A percentile compares a stretch with the other conserved stretches of the same genome.
phyloP scores from a whole-genome alignment of 2,329 filamentous ascomycete species.

The Cyphellophora europaea region DNA sequence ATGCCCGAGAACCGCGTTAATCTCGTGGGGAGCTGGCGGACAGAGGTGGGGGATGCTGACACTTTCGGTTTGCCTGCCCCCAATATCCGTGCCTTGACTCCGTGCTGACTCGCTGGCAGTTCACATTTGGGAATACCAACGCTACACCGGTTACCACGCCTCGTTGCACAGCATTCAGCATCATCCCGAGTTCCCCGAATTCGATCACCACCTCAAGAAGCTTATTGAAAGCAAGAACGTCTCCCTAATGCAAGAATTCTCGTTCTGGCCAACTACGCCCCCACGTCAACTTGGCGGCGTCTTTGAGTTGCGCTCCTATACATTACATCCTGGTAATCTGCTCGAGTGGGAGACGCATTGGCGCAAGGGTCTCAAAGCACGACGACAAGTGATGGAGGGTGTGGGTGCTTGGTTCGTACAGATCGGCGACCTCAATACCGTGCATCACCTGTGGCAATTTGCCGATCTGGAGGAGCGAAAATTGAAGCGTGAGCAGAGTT shows the following conservation, averaged over 20 bases:
- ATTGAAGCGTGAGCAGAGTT: slow-evolving; percentile 82
- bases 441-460: slow-evolving; percentile 98
- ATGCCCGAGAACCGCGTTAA: slow-evolving; percentile 87
- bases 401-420: slow-evolving; percentile 98
- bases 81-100: slow-evolving; percentile 4
- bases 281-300: slow-evolving; percentile 83
- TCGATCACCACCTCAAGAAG: slow-evolving; percentile 75
- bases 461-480: slow-evolving; percentile 92
- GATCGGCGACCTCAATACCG: slow-evolving; percentile 93
- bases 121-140: slow-evolving; percentile 99
- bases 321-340: slow-evolving; percentile 86
- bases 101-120: slow-evolving; percentile 49
- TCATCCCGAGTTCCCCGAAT: slow-evolving; percentile 74
- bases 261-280: slow-evolving; percentile 94
- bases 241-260: slow-evolving; percentile 98
- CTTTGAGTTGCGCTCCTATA: slow-evolving; percentile 95
- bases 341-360: slow-evolving; percentile 99
- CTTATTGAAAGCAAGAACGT: slow-evolving; percentile 76
- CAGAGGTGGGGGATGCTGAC: slow-evolving; percentile 93
- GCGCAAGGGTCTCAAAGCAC: slow-evolving; percentile 81
- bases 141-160: slow-evolving; percentile 89
- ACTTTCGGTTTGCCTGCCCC: slow-evolving; percentile 65
- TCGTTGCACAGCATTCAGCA: slow-evolving; percentile 76
- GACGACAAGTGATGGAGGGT: slow-evolving; percentile 95
- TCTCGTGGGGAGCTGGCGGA: slow-evolving; percentile 94